Conservation (phyloP, 768 basidiomycete species). For the Suillus americanus region DNA sequence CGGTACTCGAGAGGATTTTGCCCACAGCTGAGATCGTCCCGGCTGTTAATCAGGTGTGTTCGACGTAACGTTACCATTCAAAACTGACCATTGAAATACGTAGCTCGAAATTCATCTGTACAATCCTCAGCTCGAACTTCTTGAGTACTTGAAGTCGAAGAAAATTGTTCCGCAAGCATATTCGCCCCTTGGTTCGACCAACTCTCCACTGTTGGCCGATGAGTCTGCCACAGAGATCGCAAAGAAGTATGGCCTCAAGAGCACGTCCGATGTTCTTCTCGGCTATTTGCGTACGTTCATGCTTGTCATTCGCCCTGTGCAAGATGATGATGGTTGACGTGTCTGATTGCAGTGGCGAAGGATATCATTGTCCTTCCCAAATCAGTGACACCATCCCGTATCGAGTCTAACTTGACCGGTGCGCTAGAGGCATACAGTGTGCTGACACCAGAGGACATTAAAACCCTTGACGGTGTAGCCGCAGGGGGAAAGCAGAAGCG, state of each 20-base stretch:
- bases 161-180: slow-evolving; percentile 76
- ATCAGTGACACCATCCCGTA: slow-evolving; percentile 71
- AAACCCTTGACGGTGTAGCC: slow-evolving; percentile 53
- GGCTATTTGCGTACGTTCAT: slow-evolving; percentile 56
- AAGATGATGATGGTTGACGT: background rate
- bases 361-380: slow-evolving; percentile 71
- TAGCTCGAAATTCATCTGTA: slow-evolving; percentile 75
- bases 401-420: slow-evolving; percentile 58
- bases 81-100: background rate
- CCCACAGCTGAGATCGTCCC: slow-evolving; percentile 66
- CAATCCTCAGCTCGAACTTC: slow-evolving; percentile 71
- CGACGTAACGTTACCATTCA: background rate
- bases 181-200: slow-evolving; percentile 74
- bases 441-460: slow-evolving; percentile 52
- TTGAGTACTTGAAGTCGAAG: slow-evolving; percentile 61
- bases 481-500: slow-evolving; percentile 66
- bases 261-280: slow-evolving; percentile 55
- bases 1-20: slow-evolving; percentile 68
- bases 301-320: slow-evolving; percentile 5
- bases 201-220: slow-evolving; percentile 65
- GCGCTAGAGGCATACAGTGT: slow-evolving; percentile 45
- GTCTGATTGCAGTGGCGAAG: slow-evolving; percentile 51
- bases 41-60: slow-evolving; percentile 67
- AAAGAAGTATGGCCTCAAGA: slow-evolving; percentile 48
- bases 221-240: slow-evolving; percentile 61